Conservation (phyloP, 2,329 filamentous ascomycete genomes). For the Pseudohalonectria lignicola region DNA sequence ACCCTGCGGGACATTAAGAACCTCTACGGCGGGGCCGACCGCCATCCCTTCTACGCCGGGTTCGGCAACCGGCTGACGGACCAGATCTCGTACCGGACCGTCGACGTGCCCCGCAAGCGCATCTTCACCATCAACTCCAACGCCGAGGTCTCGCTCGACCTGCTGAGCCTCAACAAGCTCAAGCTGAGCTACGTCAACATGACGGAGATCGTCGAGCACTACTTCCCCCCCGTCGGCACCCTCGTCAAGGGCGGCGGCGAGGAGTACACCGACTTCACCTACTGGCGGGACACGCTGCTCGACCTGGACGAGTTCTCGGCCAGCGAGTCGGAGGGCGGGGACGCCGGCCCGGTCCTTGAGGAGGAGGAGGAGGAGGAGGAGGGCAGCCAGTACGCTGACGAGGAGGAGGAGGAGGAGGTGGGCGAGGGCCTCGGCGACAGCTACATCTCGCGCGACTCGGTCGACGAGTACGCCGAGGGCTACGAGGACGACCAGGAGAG, state of each 20-base stretch:
- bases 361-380: conserved; percentile 38
- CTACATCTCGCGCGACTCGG: conserved; percentile 26
- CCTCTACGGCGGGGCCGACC: conserved; percentile 65
- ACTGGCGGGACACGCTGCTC: conserved; percentile 79
- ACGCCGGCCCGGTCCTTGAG: conserved; percentile 37
- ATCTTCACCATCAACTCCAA: conserved; percentile 98
- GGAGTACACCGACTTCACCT: conserved; percentile 93
- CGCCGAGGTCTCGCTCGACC: conserved; percentile 84
- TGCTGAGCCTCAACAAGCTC: conserved; percentile 84
- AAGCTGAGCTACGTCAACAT: conserved; percentile 97
- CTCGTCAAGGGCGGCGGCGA: conserved; percentile 84
- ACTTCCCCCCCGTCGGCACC: conserved; percentile 85
- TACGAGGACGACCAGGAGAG: conserved; percentile 28
- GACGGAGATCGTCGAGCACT: conserved; percentile 94
- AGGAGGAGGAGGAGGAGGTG: conserved; percentile 24
- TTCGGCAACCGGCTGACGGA: conserved; percentile 96
- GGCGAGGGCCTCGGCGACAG: conserved; percentile 33
- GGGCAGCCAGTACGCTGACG: conserved; percentile 24
- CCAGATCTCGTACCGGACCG: conserved; percentile 87
- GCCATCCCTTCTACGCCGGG: conserved; percentile 87
- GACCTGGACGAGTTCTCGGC: conserved; percentile 84
- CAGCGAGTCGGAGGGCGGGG: conserved; percentile 55
- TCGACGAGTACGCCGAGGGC: conserved; percentile 19
- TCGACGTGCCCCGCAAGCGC: conserved; percentile 85
- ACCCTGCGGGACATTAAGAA: conserved; percentile 89